These are phyloP conservation scores for Xylaria scruposa DNA, from an alignment of 495 filamentous ascomycete genomes.

Conservation along the genomic window DNA sequence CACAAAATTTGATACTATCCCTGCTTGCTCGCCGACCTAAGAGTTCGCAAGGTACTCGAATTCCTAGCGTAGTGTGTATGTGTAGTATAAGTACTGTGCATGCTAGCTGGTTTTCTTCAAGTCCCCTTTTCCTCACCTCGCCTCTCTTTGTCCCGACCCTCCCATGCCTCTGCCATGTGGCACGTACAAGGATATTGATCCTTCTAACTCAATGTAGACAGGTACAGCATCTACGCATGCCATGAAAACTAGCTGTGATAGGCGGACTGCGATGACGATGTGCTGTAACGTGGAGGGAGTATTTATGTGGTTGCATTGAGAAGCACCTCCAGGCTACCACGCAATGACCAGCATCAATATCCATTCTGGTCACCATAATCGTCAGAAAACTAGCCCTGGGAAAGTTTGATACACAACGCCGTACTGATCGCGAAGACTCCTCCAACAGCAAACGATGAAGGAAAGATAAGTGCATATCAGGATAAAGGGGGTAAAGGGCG, in stretches of 20 bases:
- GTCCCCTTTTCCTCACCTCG: constrained; percentile 16
- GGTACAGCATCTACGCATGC: constrained; percentile 12
- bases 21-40: constrained; percentile 16
- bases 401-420: constrained; percentile 13
- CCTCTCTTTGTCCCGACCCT: constrained; percentile 7
- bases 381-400: constrained; percentile 2
- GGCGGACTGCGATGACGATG: not conserved
- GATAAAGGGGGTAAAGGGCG: not conserved
- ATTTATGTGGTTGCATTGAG: constrained; percentile 14
- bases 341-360: constrained; percentile 15
- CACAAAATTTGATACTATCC: not conserved
- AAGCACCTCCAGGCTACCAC: constrained; percentile 12
- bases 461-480: not conserved
- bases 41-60: not conserved
- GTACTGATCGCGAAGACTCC: not conserved
- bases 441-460: not conserved
- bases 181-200: constrained; percentile 20
- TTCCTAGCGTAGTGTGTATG: not conserved
- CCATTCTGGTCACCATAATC: not conserved
- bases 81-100: not conserved
- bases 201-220: constrained; percentile 7
- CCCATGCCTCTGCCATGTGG: constrained; percentile 28
- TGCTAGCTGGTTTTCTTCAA: not conserved
- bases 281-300: constrained; percentile 9
- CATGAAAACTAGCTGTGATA: not conserved